Evolutionary conservation across 805 yeast genomes (phyloP), one percentile per base, ranked within the genome.

Genomic region (Yamadazyma ubonensis): DNA sequence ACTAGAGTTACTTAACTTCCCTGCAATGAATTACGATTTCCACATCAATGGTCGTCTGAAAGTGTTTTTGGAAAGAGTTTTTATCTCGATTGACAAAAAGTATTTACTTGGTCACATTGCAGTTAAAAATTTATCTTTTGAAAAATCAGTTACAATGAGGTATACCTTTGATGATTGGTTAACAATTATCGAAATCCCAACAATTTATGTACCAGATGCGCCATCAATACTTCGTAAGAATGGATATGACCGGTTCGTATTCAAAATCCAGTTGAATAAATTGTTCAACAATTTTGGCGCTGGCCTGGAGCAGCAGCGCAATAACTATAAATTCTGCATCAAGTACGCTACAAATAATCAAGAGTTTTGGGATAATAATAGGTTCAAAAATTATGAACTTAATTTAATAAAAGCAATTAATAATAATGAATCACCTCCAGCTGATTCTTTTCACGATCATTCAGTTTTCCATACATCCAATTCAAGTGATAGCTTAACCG

Each of bases 351-450:
- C 78, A 14, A 58, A 63, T 30, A 71, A 72, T 11, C 51, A 54
- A 32, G 89, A 81, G 48, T 74, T 57, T 53, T 87, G 96, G 96
- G 96, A 87, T 58, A 87, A 85, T 63, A 88, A 87, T 61, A 46
- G 61, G 27, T 54, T 55, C 37, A 57, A 61, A 32, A 87, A 87
- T 61, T 87, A 83, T 59, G 70, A 65, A 30, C 60, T 87, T 12
- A 58, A 58, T 27, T 71, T 78, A 43, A 63, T 58, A 16, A 59
- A 59, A 44, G 29, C 30, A 22, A 33, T 34, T n/a, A 31, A 37
- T 15, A 40, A 18, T 25, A n/a, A 20, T 5, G 27, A 23, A 6
- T 6, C 8, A 6, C 26, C 8, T n/a, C 19, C 26, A 4, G n/a
- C 36, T 22, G 26, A 10, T 6, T 6, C 21, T 15, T 30, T 31